Evolutionary conservation across 2,329 filamentous ascomycete genomes (phyloP).

Genomic region (Aspergillus felis): DNA sequence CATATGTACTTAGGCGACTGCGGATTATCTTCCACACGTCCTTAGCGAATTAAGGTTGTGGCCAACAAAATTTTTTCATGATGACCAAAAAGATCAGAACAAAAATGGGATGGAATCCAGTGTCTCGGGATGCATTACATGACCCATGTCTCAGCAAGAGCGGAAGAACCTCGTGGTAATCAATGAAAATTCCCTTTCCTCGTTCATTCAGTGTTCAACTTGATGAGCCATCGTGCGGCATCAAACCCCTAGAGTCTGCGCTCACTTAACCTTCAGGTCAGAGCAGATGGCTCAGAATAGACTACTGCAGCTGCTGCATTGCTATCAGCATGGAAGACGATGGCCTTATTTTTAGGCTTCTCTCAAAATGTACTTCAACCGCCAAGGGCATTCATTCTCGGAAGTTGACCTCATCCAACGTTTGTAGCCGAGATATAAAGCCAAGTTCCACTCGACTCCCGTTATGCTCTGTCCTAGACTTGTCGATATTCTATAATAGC

Average conservation of each 20-base stretch:
- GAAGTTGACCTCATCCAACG: not conserved
- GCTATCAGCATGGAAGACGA: no score
- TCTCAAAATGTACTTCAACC: no score
- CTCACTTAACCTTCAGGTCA: not conserved
- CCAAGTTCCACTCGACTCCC: not conserved
- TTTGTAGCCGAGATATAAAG: not conserved
- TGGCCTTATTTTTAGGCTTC: no score
- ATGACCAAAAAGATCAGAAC: slow-evolving; percentile 26
- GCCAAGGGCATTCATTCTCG: no score
- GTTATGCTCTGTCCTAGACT: not conserved
- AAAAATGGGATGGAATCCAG: slow-evolving; percentile 24
- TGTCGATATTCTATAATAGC: not conserved
- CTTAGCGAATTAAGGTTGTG: slow-evolving; percentile 41
- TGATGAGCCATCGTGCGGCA: not conserved
- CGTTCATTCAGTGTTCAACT: not conserved
- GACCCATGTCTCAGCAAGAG: slow-evolving; percentile 1
- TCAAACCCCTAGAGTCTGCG: not conserved
- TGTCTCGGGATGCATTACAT: slow-evolving; percentile 9
- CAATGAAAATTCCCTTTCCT: slow-evolving; percentile 3
- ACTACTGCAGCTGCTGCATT: not conserved
- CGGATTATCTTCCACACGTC: slow-evolving; percentile 35
- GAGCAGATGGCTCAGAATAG: not conserved
- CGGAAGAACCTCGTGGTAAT: not conserved
- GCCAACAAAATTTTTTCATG: slow-evolving; percentile 32
- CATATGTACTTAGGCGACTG: slow-evolving; percentile 41